A percentile compares a stretch with the other conserved stretches of the same genome.
phyloP scores from a whole-genome alignment of 495 filamentous ascomycete genomes.

The Talaromyces proteolyticus region DNA sequence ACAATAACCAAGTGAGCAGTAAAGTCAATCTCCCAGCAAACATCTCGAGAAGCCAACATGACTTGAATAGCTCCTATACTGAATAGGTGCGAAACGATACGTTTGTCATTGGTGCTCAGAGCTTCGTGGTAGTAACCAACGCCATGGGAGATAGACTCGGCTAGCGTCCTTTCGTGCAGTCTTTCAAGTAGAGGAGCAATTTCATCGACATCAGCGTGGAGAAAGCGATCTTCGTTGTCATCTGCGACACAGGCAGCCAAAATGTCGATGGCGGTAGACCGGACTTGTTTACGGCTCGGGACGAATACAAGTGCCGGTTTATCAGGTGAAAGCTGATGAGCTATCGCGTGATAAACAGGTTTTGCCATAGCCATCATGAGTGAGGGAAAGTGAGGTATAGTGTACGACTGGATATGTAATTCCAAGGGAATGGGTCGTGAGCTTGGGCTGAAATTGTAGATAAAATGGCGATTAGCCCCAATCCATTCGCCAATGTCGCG shows the following conservation, averaged over 20 bases:
- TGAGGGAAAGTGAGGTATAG: slow-evolving; percentile 93
- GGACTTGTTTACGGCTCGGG: slow-evolving; percentile 85
- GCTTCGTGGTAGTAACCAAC: slow-evolving; percentile 98
- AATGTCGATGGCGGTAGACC: slow-evolving; percentile 84
- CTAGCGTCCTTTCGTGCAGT: slow-evolving; percentile 79
- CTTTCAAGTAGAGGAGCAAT: slow-evolving; percentile 74
- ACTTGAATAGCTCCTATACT: slow-evolving; percentile 89
- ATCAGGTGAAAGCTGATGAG: slow-evolving; percentile 69
- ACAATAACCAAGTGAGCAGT: slow-evolving; percentile 87
- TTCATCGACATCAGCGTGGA: slow-evolving; percentile 74
- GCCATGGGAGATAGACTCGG: slow-evolving; percentile 88
- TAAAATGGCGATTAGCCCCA: slow-evolving; percentile 95
- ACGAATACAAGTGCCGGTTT: slow-evolving; percentile 91
- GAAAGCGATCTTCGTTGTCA: slow-evolving; percentile 89
- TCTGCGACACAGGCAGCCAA: slow-evolving; percentile 78
- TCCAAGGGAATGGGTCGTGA: slow-evolving; percentile 83
- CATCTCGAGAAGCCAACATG: slow-evolving; percentile 86
- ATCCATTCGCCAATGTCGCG: slow-evolving; percentile 98
- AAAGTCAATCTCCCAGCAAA: slow-evolving; percentile 91
- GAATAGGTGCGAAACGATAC: slow-evolving; percentile 88
- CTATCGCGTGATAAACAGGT: slow-evolving; percentile 79
- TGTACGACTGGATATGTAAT: slow-evolving; percentile 92
- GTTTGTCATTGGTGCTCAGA: slow-evolving; percentile 79
- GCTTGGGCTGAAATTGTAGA: slow-evolving; percentile 96
- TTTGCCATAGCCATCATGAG: slow-evolving; percentile 98